A percentile compares a stretch with the other conserved stretches of the same genome.
Conservation (phyloP, 306 rosid species). For the Ormosia emarginata region DNA sequence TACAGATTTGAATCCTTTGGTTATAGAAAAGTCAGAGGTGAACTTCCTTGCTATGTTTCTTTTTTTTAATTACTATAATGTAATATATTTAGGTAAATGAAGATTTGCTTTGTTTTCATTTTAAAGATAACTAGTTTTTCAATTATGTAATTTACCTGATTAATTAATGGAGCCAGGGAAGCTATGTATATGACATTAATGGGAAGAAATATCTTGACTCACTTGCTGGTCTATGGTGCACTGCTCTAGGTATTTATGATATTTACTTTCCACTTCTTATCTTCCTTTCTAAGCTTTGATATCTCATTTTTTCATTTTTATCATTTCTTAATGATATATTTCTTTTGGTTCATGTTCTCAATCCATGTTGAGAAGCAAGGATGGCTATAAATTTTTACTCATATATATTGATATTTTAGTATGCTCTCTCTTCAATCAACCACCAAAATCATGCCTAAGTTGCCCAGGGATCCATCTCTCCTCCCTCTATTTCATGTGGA, state of each 20-base stretch:
- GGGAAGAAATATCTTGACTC: conserved; percentile 93
- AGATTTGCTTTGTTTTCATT: not conserved
- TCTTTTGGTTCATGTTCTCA: not conserved
- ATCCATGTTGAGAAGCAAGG: not conserved
- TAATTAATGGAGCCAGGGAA: conserved; percentile 61
- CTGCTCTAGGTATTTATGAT: conserved; percentile 50
- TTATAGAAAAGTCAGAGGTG: conserved; percentile 88
- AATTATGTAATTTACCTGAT: not conserved
- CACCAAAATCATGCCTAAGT: not conserved
- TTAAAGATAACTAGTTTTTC: not conserved
- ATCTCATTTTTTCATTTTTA: not conserved
- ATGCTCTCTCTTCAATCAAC: not conserved
- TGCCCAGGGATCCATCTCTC: not conserved
- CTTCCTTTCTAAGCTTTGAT: not conserved
- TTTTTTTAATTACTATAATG: not conserved
- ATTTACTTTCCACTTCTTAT: not conserved
- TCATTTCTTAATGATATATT: not conserved
- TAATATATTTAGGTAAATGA: not conserved
- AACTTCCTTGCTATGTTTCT: conserved; percentile 11
- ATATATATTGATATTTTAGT: not conserved
- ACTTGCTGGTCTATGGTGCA: conserved; percentile 97
- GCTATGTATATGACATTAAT: conserved; percentile 76
- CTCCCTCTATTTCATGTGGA: no score
- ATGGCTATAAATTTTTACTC: not conserved
- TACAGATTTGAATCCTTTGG: conserved; percentile 56